phyloP scores from a whole-genome alignment of 306 rosid species.

The Rosa multiflora region DNA sequence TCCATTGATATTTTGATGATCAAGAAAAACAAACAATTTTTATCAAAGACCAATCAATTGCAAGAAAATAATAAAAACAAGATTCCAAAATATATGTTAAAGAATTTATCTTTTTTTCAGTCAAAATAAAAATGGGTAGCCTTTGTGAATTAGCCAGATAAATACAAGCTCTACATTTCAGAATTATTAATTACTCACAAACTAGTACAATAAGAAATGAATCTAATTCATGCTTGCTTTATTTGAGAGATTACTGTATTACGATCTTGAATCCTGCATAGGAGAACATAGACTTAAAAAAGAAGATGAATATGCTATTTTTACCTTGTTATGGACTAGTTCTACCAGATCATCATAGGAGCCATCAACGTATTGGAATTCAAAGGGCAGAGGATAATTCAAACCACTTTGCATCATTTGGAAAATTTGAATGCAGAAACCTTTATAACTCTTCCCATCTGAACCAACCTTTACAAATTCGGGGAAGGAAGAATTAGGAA shows the following conservation, averaged over 20 bases:
- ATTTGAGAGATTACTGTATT: too few relatives aligned
- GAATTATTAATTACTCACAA: too few relatives aligned
- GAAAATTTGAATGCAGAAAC: conserved; percentile 62
- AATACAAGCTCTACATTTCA: too few relatives aligned
- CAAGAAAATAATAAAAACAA: background rate
- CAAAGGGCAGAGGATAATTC: conserved; percentile 46
- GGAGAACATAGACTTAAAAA: too few relatives aligned
- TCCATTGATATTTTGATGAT: conserved; percentile 17
- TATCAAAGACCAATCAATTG: conserved; percentile 14
- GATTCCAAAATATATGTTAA: too few relatives aligned
- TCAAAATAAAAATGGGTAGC: background rate
- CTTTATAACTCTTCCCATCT: conserved; percentile 22
- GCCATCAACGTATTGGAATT: conserved; percentile 35
- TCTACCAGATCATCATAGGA: conserved; percentile 45
- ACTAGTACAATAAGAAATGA: background rate
- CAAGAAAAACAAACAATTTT: background rate
- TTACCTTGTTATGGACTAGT: conserved; percentile 53
- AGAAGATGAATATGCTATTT: background rate
- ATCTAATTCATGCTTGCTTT: background rate
- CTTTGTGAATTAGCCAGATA: background rate
- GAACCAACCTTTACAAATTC: conserved; percentile 56
- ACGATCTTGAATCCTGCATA: too few relatives aligned
- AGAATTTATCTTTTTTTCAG: too few relatives aligned
- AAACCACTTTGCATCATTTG: conserved; percentile 20
- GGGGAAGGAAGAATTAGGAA: conserved; percentile 57